Percentiles rank a stretch among this genome's conserved stretches.
phyloP scores from a whole-genome alignment of 2,329 filamentous ascomycete species.

The Fusarium sacchari region DNA sequence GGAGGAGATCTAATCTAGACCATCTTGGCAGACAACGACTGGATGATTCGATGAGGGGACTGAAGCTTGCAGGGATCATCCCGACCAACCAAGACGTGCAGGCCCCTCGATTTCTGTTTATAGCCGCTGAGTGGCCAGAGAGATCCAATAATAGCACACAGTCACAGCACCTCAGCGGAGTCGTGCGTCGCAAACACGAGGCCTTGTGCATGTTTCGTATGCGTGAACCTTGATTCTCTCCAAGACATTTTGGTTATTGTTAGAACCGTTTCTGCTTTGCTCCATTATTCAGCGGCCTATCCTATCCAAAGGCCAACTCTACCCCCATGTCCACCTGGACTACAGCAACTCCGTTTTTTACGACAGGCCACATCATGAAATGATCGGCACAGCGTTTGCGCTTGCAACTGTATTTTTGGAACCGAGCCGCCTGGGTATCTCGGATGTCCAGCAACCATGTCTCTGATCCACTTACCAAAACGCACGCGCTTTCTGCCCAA shows the following conservation, averaged over 20 bases:
- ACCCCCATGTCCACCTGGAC: neutral
- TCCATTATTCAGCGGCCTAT: slow-evolving; percentile 4
- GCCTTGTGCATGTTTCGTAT: slow-evolving; percentile 15
- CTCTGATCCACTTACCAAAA: neutral
- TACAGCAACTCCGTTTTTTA: neutral
- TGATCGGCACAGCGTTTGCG: slow-evolving; percentile 15
- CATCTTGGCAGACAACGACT: neutral
- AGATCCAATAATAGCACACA: slow-evolving; percentile 28
- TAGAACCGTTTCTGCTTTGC: slow-evolving; percentile 9
- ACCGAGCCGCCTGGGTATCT: neutral
- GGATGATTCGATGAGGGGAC: neutral
- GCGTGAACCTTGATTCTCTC: neutral
- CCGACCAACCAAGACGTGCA: slow-evolving; percentile 10
- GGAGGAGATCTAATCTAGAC: neutral
- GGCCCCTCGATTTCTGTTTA: slow-evolving; percentile 11
- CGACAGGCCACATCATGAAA: slow-evolving; percentile 18
- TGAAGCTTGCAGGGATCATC: slow-evolving; percentile 14
- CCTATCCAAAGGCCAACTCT: neutral
- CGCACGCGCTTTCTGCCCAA: slow-evolving; percentile 14
- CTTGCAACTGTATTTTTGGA: slow-evolving; percentile 6
- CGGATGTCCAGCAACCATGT: neutral
- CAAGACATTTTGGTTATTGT: slow-evolving; percentile 16
- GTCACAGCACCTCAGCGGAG: slow-evolving; percentile 17
- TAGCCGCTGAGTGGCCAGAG: slow-evolving; percentile 22
- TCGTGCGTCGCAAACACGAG: slow-evolving; percentile 25